Base-by-base conservation (phyloP, 1,139 yeast genomes). In the Kodamaea plutei region DNA sequence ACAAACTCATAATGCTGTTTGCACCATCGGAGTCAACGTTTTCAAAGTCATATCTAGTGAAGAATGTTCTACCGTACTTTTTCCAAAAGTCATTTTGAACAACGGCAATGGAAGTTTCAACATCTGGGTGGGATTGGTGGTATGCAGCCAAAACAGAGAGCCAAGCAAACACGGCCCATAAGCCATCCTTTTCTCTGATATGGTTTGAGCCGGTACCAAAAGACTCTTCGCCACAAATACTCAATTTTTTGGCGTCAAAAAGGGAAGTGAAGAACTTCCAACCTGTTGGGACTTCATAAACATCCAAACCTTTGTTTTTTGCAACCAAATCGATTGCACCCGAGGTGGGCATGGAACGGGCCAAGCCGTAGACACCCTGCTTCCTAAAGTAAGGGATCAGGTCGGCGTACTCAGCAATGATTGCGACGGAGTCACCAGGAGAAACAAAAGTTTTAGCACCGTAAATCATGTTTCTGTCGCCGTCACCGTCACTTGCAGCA, bases 131-230 rank as follows among this genome's bases (percentile, higher is more conserved):
- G 46, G 70, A 58, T 35, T 66, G 58, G 49, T 80, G 80, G 54
- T 76, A 82, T 30, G 82, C 87, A 11, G 97, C 97, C 50, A 91
- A 73, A 37, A 91, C 84, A 52, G 93, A 93, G 53, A 93, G 75
- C 98, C 98, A 91, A 3, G 98, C 97, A 40, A 85, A 75, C 52
- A 91, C 76, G 18, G 98, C 98, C 98, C 98, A 91, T 38, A 91
- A 63, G 39, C 98, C 98, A 58, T 91, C 98, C 62, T 91, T 91
- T 60, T 91, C 98, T 56, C 98, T 83, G 42, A 93, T 84, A 55
- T 91, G 98, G 63, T 91, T 84, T 15, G 96, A 87, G 25, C 98
- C 98, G 16, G 98, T 91, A 52, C 98, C 98, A 50, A 91, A 91
- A 25, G 95, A 83, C 63, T 91, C 98, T 63, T 91, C 98, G 44